Evolutionary conservation across 306 rosid genomes (phyloP).

Genomic region (Alnus rubra): DNA sequence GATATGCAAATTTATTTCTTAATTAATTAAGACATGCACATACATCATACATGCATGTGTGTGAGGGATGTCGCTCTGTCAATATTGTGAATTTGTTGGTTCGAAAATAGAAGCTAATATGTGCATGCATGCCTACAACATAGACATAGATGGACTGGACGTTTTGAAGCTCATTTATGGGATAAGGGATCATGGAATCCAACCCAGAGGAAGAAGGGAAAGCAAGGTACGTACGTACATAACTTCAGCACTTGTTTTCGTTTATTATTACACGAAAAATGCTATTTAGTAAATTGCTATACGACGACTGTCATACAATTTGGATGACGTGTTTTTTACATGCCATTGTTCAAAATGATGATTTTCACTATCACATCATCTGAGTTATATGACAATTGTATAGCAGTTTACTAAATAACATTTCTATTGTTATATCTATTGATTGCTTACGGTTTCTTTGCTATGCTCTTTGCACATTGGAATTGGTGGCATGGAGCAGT

Average conservation of each 20-base stretch:
- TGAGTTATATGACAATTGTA: no score
- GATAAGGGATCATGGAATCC: slow-evolving; percentile 58
- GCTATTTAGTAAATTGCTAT: no score
- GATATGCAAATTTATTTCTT: background rate
- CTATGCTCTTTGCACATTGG: slow-evolving; percentile 23
- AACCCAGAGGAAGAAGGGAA: slow-evolving; percentile 54
- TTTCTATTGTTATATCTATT: background rate
- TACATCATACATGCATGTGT: no score
- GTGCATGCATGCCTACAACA: background rate
- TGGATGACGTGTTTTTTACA: no score
- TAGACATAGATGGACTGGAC: slow-evolving; percentile 52
- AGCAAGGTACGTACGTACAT: slow-evolving; percentile 38
- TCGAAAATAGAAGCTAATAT: background rate
- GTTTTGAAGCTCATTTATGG: slow-evolving; percentile 55
- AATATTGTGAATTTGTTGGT: background rate
- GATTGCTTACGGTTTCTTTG: slow-evolving; percentile 23
- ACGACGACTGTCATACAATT: no score
- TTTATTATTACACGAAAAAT: background rate
- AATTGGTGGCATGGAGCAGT: slow-evolving; percentile 53
- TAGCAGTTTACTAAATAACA: no score
- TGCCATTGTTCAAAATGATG: no score
- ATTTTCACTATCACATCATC: no score
- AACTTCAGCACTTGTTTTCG: background rate
- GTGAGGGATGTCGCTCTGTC: no score
- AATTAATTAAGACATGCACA: no score